Percentiles rank a stretch among this genome's conserved stretches.
Conservation (phyloP, 75 land plant species). For the Larix kaempferi region DNA sequence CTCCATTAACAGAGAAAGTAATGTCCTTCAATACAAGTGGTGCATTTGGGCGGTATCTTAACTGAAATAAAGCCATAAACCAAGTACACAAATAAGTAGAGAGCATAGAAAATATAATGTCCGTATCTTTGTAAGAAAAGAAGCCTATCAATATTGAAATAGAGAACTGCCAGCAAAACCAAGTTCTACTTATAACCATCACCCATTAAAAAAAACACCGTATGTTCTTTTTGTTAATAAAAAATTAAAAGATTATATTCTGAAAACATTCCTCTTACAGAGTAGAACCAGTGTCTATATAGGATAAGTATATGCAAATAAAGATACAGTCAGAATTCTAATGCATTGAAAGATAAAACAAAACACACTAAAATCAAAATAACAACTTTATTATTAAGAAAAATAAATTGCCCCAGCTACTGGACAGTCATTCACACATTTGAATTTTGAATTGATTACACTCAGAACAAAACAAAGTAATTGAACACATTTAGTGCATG, state of each 20-base stretch:
- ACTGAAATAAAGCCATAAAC: slow-evolving; percentile 30
- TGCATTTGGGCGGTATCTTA: slow-evolving; percentile 58
- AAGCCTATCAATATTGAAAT: background rate
- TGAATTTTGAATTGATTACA: no score
- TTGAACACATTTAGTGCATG: no score
- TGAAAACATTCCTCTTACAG: background rate
- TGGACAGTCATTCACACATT: no score
- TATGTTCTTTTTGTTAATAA: background rate
- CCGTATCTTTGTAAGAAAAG: background rate
- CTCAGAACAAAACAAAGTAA: no score
- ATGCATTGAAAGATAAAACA: background rate
- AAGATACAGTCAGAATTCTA: background rate
- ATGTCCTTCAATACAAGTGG: slow-evolving; percentile 89
- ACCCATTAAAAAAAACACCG: background rate
- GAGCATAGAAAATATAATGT: background rate
- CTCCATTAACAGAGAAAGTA: slow-evolving; percentile 68
- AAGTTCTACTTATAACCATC: background rate
- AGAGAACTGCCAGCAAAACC: background rate
- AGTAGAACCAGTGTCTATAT: background rate
- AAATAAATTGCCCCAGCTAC: background rate
- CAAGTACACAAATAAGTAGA: background rate
- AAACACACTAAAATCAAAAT: background rate
- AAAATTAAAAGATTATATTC: no score
- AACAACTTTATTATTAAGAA: background rate
- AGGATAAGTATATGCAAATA: background rate